Evolutionary conservation across 108 stramenopile species (phyloP).

Genomic region (Skeletonema marinoi): DNA sequence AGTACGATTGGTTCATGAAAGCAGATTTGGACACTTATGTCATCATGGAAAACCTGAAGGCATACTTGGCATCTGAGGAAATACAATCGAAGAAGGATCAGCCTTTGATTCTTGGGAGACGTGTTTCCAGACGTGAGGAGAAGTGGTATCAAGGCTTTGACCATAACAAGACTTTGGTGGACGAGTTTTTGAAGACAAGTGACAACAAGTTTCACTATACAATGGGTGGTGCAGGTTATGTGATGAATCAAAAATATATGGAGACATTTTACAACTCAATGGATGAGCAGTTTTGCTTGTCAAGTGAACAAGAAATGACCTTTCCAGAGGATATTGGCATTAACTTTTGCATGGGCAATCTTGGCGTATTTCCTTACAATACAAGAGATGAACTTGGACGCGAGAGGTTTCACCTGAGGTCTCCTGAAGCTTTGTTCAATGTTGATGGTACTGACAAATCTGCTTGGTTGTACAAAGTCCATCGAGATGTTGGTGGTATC

Average conservation of each 20-base stretch:
- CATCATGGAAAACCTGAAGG: slow-evolving; percentile 3
- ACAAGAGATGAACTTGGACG: not conserved
- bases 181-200: not conserved
- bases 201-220: not conserved
- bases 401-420: not conserved
- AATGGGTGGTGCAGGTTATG: not conserved
- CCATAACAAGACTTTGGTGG: not conserved
- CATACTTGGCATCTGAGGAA: slow-evolving; percentile 14
- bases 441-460: not conserved
- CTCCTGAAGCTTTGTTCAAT: not conserved
- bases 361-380: not conserved
- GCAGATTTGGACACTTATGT: slow-evolving; percentile 8
- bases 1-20: slow-evolving; percentile 4
- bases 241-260: not conserved
- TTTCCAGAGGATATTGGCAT: not conserved
- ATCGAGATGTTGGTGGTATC: not conserved
- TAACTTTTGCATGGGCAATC: not conserved
- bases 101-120: not conserved
- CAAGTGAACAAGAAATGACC: slow-evolving; percentile 1
- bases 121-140: not conserved
- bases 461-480: not conserved
- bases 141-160: slow-evolving; percentile 1
- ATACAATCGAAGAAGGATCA: not conserved
- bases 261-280: not conserved
- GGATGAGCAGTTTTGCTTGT: not conserved